Base-by-base conservation (phyloP, 305 asterid species). In the Fraxinus sp. region DNA sequence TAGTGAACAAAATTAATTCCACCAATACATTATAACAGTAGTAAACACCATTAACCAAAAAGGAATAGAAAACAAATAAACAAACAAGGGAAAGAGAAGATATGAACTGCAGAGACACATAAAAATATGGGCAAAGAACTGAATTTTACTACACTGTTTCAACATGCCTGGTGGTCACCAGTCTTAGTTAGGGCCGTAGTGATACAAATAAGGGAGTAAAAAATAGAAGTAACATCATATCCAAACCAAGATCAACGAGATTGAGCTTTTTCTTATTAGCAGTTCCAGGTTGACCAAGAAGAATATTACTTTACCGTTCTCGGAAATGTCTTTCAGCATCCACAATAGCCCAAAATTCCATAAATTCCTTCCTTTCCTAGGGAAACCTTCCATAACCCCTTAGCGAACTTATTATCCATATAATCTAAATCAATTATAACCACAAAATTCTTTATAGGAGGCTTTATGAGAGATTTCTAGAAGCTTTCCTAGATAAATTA, bases 241-340 rank as follows among this genome's bases (percentile, higher is more conserved):
- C 95, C 85, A 93, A 87, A 79, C 98, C 98, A 79, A 96, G 99
- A 92, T 96, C 99, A 85, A 96, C 87, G 64, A 96, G 99, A 90
- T 92, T 94, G 8, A 96, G 91, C 90, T 93, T 96, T 90, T 96
- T 96, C 90, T 96, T 98, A 77, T 96, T 98, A 71, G 90, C 76
- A 41, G 90, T 83, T 80, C 94, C 97, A 28, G 98, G 99, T 87
- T 87, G 97, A 80, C 99, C 99, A 73, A 96, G 97, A 82, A 94
- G 90, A 85, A 96, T 94, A 85, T 94, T 96, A 57, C 2, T 18
- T 7, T 57, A 57, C 1, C 18, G 28, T 57, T 57, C 68, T 28
- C 2, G 8, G 11, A 18, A 5, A 0, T 5, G 68, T 57, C 68
- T 57, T 57, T 5, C 68, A 57, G 4, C 68, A 57, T n/a, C 68